phyloP scores from a whole-genome alignment of 2,329 filamentous ascomycete species.

The Trichophaea hybrida region DNA sequence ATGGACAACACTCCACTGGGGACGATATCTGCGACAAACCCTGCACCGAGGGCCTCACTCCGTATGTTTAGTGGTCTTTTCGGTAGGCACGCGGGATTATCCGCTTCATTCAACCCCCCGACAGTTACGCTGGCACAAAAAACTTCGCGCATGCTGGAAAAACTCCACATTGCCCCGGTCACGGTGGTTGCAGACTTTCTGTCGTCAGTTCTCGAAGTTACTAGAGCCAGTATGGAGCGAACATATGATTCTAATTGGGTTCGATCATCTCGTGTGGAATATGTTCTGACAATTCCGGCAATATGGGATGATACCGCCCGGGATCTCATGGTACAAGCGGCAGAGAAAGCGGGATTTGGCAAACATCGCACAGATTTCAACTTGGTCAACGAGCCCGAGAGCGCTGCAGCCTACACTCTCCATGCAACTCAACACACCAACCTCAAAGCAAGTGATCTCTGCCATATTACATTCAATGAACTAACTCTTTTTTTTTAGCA shows the following conservation, averaged over 20 bases:
- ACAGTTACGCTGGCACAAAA: neutral
- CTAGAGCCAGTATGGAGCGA: neutral
- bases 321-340: conserved; percentile 63
- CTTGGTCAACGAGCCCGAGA: conserved; percentile 26
- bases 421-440: conserved; percentile 17
- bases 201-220: neutral
- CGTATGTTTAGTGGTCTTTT: neutral
- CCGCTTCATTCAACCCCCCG: neutral
- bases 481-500: conserved; percentile 38
- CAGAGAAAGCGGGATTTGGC: conserved; percentile 66
- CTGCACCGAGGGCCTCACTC: neutral
- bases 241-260: conserved; percentile 1
- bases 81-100: neutral
- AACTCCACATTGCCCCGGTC: neutral
- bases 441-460: conserved; percentile 7
- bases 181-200: conserved; percentile 1
- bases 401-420: conserved; percentile 20
- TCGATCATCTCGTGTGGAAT: neutral
- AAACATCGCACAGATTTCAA: conserved; percentile 24
- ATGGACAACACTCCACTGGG: neutral
- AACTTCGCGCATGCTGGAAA: neutral
- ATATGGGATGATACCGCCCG: conserved; percentile 76
- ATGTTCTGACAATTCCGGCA: conserved; percentile 1
- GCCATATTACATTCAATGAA: neutral
- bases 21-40: neutral